Base-by-base conservation (phyloP, 1,284 basidiomycete species). In the Heterobasidion irregulare region DNA sequence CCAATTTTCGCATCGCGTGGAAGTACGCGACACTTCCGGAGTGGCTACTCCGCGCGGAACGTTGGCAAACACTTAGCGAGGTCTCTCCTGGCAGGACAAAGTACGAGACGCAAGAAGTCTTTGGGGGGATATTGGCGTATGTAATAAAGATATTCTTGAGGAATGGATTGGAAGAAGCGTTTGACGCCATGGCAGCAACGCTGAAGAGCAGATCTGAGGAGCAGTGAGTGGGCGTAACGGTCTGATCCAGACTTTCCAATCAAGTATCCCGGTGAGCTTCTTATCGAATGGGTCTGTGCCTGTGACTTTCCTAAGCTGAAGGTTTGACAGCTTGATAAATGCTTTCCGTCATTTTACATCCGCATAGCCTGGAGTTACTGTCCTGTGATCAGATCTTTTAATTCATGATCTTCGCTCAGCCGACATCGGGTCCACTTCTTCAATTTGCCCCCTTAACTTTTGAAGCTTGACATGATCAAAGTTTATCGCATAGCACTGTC, bases 91-190 rank as follows among this genome's bases (percentile, higher is more conserved):
- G 77, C 38, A 76, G 75, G 68, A 83, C 82, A 35, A 75, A 74
- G 53, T 89, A 89, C 62, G 83, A 87, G 65, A 80, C 77, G 6
- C 68, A 76, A n/a, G 82, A 84, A 64, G 78, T 79, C 35, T 86
- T 87, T 57, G 66, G 66, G 10, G 86, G 86, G 0, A 18, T 76
- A 5, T 53, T 79, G 5, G 83, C 83, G 38, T 82, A 83, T 60
- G 4, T 82, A n/a, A 66, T 86, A 54, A 74, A 72, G 61, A 68
- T 72, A 50, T 73, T 80, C 54, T 61, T 80, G 12, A 66, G 70
- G 5, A 57, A 58, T 18, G 74, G 76, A 48, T 64, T 89, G 57
- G 65, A 66, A 34, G 56, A 65, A 53, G 78, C 77, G 0, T 80
- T 84, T 43, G 62, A 67, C 16, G 83, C 78, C 0, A 81, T 82